These are phyloP conservation scores for Debaryomycetaceae sp. DNA, from an alignment of 1,139 yeast species.

Conservation along the genomic window DNA sequence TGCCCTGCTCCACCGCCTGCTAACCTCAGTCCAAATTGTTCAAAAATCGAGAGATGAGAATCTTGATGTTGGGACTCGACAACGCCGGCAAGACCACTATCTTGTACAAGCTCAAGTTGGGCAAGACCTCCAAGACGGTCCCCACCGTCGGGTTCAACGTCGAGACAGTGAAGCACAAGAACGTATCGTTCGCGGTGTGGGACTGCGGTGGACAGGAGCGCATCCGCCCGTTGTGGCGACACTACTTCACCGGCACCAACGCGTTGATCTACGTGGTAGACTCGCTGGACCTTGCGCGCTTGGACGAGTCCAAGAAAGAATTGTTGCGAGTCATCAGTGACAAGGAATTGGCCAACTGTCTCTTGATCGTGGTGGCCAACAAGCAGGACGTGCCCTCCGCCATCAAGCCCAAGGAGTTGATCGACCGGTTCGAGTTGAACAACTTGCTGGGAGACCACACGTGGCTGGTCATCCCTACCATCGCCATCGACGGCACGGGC, in stretches of 20 bases:
- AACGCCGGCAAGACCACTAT: constrained; percentile 87
- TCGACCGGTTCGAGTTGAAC: constrained; percentile 53
- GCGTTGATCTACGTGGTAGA: constrained; percentile 93
- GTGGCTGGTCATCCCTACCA: constrained; percentile 75
- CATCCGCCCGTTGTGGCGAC: constrained; percentile 90
- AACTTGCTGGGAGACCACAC: constrained; percentile 52
- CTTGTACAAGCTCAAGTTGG: constrained; percentile 66
- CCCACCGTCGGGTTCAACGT: constrained; percentile 96
- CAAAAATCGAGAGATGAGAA: constrained; percentile 72
- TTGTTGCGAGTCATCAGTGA: constrained; percentile 72
- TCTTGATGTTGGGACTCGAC: constrained; percentile 76
- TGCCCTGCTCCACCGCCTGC: constrained; percentile 1
- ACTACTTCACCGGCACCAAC: constrained; percentile 88
- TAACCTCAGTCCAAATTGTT: constrained; percentile 38
- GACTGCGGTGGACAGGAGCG: constrained; percentile 96
- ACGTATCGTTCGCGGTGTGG: constrained; percentile 91
- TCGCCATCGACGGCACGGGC: constrained; percentile 74
- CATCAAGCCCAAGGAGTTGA: constrained; percentile 60
- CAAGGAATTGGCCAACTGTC: constrained; percentile 76
- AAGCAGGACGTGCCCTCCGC: constrained; percentile 77
- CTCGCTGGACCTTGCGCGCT: constrained; percentile 65
- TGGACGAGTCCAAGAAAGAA: constrained; percentile 77
- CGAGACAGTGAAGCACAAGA: constrained; percentile 84
- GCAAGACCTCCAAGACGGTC: constrained; percentile 74
- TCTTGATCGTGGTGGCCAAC: constrained; percentile 81